A percentile compares a stretch with the other conserved stretches of the same genome.
Conservation (phyloP, 2,329 filamentous ascomycete genomes). For the Trichoderma atroviride region DNA sequence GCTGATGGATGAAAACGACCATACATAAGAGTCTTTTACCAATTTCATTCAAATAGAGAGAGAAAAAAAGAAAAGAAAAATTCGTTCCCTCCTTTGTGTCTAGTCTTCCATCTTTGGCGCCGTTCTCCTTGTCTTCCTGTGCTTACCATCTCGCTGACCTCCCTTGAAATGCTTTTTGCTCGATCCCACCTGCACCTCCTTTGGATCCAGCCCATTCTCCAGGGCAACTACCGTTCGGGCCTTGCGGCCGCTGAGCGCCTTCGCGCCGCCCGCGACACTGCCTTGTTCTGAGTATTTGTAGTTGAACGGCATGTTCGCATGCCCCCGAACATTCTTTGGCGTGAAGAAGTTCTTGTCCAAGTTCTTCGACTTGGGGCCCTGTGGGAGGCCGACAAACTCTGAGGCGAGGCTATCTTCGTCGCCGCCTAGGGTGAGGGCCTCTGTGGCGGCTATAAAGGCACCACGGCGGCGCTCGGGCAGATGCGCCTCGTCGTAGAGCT, state of each 20-base stretch:
- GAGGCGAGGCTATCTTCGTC: constrained; percentile 42
- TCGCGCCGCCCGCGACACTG: constrained; percentile 46
- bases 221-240: constrained; percentile 77
- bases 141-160: constrained; percentile 63
- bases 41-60: constrained; percentile 6
- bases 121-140: constrained; percentile 45
- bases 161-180: constrained; percentile 96
- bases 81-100: neutral
- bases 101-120: constrained; percentile 19
- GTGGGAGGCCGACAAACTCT: constrained; percentile 55
- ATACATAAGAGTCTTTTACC: neutral
- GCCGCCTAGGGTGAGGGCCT: constrained; percentile 48
- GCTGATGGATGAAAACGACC: neutral
- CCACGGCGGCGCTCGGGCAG: constrained; percentile 79
- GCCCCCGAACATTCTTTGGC: constrained; percentile 62
- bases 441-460: constrained; percentile 57
- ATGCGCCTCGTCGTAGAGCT: constrained; percentile 82
- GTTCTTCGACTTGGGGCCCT: constrained; percentile 72
- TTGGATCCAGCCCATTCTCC: constrained; percentile 81
- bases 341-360: constrained; percentile 92
- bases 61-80: neutral
- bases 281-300: constrained; percentile 88
- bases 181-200: constrained; percentile 66
- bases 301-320: constrained; percentile 80
- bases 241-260: constrained; percentile 81